These are phyloP conservation scores for Petrea volubilis DNA, from an alignment of 257 asterid species.

Conservation along the genomic window DNA sequence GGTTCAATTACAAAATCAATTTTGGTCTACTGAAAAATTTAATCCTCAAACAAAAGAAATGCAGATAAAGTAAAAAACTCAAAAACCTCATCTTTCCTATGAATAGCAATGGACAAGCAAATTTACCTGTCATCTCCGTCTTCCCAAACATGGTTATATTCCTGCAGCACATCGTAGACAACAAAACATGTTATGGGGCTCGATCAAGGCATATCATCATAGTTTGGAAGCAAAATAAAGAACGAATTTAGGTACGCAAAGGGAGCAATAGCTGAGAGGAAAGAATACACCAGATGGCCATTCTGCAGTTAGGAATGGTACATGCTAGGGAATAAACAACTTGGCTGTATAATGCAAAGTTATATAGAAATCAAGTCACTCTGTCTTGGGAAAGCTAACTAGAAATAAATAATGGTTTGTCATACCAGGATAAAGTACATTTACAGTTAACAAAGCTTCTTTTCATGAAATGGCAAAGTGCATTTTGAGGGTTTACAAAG, in stretches of 20 bases:
- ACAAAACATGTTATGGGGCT: slow-evolving; percentile 8
- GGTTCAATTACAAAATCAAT: slow-evolving; percentile 1
- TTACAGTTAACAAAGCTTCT: background rate
- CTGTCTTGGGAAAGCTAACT: background rate
- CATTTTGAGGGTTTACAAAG: slow-evolving; percentile 3
- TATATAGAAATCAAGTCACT: slow-evolving; percentile 1
- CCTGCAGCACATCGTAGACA: slow-evolving; percentile 47
- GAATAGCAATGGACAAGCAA: slow-evolving; percentile 19
- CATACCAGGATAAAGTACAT: background rate
- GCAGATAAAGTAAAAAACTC: background rate
- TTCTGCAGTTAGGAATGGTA: background rate
- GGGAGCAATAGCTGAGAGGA: background rate
- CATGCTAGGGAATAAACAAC: background rate
- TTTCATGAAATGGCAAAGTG: background rate
- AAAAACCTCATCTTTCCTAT: background rate
- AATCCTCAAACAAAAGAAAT: background rate
- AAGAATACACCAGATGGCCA: background rate
- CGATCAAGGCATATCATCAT: background rate
- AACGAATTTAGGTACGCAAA: background rate
- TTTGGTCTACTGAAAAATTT: background rate
- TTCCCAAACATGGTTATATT: slow-evolving; percentile 84
- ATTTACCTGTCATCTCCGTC: slow-evolving; percentile 83
- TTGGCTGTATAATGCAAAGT: background rate
- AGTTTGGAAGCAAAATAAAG: slow-evolving; percentile 21
- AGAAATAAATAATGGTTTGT: background rate